A percentile compares a stretch with the other conserved stretches of the same genome.
phyloP scores from a whole-genome alignment of 2,329 filamentous ascomycete species.

The Ascosphaera aggregata region DNA sequence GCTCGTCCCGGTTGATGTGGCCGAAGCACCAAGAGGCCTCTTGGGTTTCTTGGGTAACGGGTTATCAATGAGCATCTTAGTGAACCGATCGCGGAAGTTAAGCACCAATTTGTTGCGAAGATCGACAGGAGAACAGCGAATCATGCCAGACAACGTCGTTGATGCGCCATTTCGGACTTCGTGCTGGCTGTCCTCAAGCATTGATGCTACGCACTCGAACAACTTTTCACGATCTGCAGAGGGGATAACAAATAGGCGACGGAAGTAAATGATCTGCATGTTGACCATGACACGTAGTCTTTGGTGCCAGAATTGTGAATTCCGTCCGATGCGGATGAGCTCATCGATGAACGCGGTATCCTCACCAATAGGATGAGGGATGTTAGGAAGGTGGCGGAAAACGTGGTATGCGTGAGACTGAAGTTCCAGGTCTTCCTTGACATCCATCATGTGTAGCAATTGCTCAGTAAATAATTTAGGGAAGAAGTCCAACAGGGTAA shows the following conservation, averaged over 20 bases:
- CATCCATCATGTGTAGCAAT: slow-evolving; percentile 98
- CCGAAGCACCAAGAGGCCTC: slow-evolving; percentile 10
- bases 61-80: slow-evolving; percentile 51
- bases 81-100: slow-evolving; percentile 57
- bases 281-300: slow-evolving; percentile 86
- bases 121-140: slow-evolving; percentile 67
- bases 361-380: slow-evolving; percentile 72
- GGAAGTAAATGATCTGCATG: slow-evolving; percentile 97
- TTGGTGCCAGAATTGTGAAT: slow-evolving; percentile 80
- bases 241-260: slow-evolving; percentile 70
- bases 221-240: slow-evolving; percentile 51
- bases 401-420: slow-evolving; percentile 91
- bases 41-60: slow-evolving; percentile 53
- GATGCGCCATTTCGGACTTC: slow-evolving; percentile 89
- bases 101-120: slow-evolving; percentile 60
- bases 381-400: slow-evolving; percentile 87
- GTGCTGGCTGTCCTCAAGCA: slow-evolving; percentile 78
- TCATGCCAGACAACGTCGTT: slow-evolving; percentile 88
- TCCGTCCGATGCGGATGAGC: slow-evolving; percentile 69
- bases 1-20: slow-evolving; percentile 20
- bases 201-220: slow-evolving; percentile 82
- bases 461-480: slow-evolving; percentile 74
- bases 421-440: slow-evolving; percentile 92
- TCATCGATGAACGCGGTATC: slow-evolving; percentile 65
- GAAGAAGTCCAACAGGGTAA: slow-evolving; percentile 76